Evolutionary conservation across 2,329 filamentous ascomycete genomes (phyloP).

Genomic region (Trichoderma sp.): DNA sequence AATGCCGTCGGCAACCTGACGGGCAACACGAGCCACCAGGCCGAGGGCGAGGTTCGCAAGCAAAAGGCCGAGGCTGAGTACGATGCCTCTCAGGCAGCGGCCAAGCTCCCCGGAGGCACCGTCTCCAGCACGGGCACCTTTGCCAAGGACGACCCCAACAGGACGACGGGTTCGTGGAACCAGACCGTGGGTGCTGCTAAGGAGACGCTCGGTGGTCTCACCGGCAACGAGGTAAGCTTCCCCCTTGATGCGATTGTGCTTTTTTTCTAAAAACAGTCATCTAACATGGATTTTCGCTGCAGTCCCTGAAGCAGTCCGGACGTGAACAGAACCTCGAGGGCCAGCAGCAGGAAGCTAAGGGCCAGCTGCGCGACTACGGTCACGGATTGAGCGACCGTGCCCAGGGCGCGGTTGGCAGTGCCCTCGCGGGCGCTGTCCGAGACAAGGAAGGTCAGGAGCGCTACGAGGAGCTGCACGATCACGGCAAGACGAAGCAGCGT

Average conservation of each 20-base stretch:
- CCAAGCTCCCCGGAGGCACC: slow-evolving; percentile 72
- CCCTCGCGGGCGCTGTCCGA: slow-evolving; percentile 72
- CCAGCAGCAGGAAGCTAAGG: slow-evolving; percentile 78
- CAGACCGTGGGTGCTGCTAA: slow-evolving; percentile 88
- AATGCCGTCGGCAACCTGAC: slow-evolving; percentile 71
- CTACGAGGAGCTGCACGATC: slow-evolving; percentile 71
- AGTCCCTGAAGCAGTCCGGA: slow-evolving; percentile 72
- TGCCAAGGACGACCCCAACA: slow-evolving; percentile 71
- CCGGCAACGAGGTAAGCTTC: slow-evolving; percentile 68
- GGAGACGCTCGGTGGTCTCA: slow-evolving; percentile 73
- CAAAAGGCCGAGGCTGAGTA: slow-evolving; percentile 67
- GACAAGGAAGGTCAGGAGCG: slow-evolving; percentile 65
- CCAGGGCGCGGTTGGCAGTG: slow-evolving; percentile 69
- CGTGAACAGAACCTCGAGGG: slow-evolving; percentile 78
- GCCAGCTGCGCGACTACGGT: slow-evolving; percentile 72
- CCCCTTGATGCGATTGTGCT: background rate
- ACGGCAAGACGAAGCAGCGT: slow-evolving; percentile 81
- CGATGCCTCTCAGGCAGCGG: slow-evolving; percentile 72
- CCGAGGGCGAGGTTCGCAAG: slow-evolving; percentile 66
- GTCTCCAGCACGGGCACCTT: slow-evolving; percentile 70
- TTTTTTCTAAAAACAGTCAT: background rate
- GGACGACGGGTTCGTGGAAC: slow-evolving; percentile 75
- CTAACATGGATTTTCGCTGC: slow-evolving; percentile 17
- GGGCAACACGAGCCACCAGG: slow-evolving; percentile 69
- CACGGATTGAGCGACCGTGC: slow-evolving; percentile 70